These are phyloP conservation scores for Orbilia oligospora DNA, from an alignment of 2,329 filamentous ascomycete genomes.

Conservation along the genomic window DNA sequence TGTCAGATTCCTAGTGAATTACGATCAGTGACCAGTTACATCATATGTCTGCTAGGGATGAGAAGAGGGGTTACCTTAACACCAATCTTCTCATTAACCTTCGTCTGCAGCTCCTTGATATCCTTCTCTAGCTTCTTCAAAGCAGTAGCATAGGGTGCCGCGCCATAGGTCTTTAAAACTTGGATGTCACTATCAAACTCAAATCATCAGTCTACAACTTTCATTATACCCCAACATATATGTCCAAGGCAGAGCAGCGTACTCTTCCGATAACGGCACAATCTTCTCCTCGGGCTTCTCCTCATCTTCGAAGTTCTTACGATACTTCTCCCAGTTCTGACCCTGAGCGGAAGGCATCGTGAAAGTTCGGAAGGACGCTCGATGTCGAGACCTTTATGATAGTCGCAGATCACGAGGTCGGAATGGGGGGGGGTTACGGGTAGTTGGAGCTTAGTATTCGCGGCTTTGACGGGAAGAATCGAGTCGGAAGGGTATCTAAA, in stretches of 20 bases:
- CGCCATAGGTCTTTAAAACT: slow-evolving; percentile 98
- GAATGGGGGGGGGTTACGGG: slow-evolving; percentile 59
- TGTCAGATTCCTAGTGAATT: slow-evolving; percentile 88
- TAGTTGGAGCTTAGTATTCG: slow-evolving; percentile 8
- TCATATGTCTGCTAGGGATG: background rate
- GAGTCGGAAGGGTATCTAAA: background rate
- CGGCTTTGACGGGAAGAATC: slow-evolving; percentile 14
- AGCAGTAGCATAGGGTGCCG: slow-evolving; percentile 91
- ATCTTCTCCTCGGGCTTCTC: slow-evolving; percentile 99
- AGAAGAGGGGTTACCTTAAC: slow-evolving; percentile 74
- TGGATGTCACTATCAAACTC: slow-evolving; percentile 85
- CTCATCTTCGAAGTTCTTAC: slow-evolving; percentile 96
- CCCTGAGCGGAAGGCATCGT: slow-evolving; percentile 92
- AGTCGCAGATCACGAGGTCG: slow-evolving; percentile 51
- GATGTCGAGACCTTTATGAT: slow-evolving; percentile 37
- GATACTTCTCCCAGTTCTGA: slow-evolving; percentile 97
- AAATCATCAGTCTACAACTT: slow-evolving; percentile 63
- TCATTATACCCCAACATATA: slow-evolving; percentile 5
- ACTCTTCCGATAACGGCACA: slow-evolving; percentile 96
- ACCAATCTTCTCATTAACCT: slow-evolving; percentile 98
- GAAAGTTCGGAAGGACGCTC: slow-evolving; percentile 20
- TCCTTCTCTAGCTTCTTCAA: slow-evolving; percentile 98
- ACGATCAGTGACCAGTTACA: slow-evolving; percentile 25
- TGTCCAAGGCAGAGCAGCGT: slow-evolving; percentile 67
- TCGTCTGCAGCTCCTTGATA: slow-evolving; percentile 99